phyloP scores from a whole-genome alignment of 805 yeast species.

The Lachancea nothofagi region DNA sequence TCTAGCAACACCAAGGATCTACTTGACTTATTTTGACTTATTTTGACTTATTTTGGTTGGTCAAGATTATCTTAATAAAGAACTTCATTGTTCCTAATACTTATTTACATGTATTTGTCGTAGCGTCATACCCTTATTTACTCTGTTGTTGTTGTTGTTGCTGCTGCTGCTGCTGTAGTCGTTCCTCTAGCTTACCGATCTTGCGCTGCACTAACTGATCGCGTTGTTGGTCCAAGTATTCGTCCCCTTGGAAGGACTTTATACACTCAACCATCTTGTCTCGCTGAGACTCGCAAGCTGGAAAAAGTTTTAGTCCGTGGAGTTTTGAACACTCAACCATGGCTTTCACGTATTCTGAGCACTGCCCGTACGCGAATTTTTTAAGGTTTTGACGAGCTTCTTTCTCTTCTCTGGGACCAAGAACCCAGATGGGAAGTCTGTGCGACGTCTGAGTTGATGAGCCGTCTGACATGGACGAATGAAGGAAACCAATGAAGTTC shows the following conservation, averaged over 20 bases:
- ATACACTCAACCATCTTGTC: slow-evolving; percentile 61
- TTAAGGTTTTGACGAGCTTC: slow-evolving; percentile 68
- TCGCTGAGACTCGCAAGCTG: slow-evolving; percentile 55
- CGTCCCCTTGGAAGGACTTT: slow-evolving; percentile 50
- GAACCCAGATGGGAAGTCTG: slow-evolving; percentile 64
- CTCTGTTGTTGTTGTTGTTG: neutral
- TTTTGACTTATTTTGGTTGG: neutral
- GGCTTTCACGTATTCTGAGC: slow-evolving; percentile 64
- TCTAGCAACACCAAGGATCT: slow-evolving; percentile 27
- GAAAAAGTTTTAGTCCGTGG: slow-evolving; percentile 60
- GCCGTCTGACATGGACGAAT: neutral
- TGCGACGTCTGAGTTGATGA: slow-evolving; percentile 21
- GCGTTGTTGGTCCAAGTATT: slow-evolving; percentile 64
- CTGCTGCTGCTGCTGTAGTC: slow-evolving; percentile 7
- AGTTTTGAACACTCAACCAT: slow-evolving; percentile 60
- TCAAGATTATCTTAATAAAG: neutral
- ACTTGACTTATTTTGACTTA: slow-evolving; percentile 24
- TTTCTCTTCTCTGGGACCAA: slow-evolving; percentile 72
- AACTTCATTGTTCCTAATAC: neutral
- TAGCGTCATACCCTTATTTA: neutral
- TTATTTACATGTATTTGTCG: neutral
- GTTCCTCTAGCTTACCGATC: slow-evolving; percentile 35
- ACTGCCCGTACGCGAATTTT: slow-evolving; percentile 54
- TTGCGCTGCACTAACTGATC: slow-evolving; percentile 60
- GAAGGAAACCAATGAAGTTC: no score